phyloP scores from a whole-genome alignment of 305 asterid species.

The Plantago lanceolata region DNA sequence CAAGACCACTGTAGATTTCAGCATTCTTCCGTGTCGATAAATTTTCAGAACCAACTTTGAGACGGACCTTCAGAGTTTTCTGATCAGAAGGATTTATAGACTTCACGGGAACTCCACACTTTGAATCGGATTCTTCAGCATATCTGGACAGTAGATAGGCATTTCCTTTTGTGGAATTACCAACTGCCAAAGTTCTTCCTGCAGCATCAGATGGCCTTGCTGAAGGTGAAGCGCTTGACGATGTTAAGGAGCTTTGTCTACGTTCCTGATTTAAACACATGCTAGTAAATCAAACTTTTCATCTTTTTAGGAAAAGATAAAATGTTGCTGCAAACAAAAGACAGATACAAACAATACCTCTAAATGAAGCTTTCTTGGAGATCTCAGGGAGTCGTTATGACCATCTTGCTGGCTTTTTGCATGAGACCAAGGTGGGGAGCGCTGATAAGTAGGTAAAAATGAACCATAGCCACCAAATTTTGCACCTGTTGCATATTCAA shows the following conservation, averaged over 20 bases:
- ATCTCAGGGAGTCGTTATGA: conserved; percentile 38
- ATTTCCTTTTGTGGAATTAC: conserved; percentile 36
- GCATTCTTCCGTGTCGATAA: conserved; percentile 66
- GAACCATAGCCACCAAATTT: conserved; percentile 97
- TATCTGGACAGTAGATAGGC: conserved; percentile 32
- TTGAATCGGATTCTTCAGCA: conserved; percentile 46
- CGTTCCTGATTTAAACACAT: conserved; percentile 54
- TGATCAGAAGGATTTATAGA: conserved; percentile 49
- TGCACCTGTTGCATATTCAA: conserved; percentile 59
- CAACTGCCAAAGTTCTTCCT: conserved; percentile 38
- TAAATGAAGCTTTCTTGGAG: conserved; percentile 47
- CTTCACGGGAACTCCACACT: conserved; percentile 38
- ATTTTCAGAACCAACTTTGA: conserved; percentile 70
- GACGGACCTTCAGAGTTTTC: conserved; percentile 69
- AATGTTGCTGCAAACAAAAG: conserved; percentile 6
- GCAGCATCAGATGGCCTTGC: conserved; percentile 46
- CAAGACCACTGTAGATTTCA: conserved; percentile 90
- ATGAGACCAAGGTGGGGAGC: conserved; percentile 71
- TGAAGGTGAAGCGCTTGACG: conserved; percentile 51
- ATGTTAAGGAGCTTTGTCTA: conserved; percentile 45
- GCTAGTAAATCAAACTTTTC: conserved; percentile 28
- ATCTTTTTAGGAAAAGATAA: conserved; percentile 16
- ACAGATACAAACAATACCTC: conserved; percentile 51
- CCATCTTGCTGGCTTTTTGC: conserved; percentile 53
- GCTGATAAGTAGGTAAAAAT: conserved; percentile 81